Base-by-base conservation (phyloP, 805 yeast genomes). In the Sugiyamaella marilandica region DNA sequence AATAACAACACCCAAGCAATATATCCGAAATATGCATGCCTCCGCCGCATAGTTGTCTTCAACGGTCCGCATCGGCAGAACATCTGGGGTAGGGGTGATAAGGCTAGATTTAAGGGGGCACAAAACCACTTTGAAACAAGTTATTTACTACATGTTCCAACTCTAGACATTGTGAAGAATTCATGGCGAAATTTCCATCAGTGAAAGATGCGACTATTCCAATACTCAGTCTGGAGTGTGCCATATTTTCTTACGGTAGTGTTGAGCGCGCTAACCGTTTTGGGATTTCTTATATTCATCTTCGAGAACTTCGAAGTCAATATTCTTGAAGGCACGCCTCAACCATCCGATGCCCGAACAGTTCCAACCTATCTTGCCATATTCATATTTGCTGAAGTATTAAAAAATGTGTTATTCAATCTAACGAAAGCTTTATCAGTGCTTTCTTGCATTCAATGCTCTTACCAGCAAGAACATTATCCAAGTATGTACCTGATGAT, bases 381-480 rank as follows among this genome's bases (percentile, higher is more conserved):
- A n/a, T 76, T 75, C 59, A 73, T 75, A 34, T 77, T 77, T 59
- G 77, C 79, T 4, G 74, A 64, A 49, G 57, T 47, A 54, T n/a
- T 54, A 26, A 19, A 13, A 26, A 32, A 13, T 16, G 3, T 32
- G 24, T 8, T 45, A 19, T 46, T 14, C 24, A n/a, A 8, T 29
- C 16, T 21, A 16, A 18, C 29, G 50, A 37, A n/a, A 51, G 62
- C 33, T 75, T 5, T 77, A 69, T 59, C 80, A 75, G 52, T 62
- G 74, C 19, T 48, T 67, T 2, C 62, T 77, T 37, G 65, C 78
- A 1, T 50, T 62, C 10, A 64, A 74, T 21, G 79, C 78, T 2
- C 60, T 77, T 9, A 54, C 59, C 39, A 62, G 71, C 16, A 66
- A 72, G 54, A 76, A 76, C 57, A 68, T 75, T 1, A 64, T 68